Conservation (phyloP, 2,329 filamentous ascomycete species). For the Fusarium concolor region DNA sequence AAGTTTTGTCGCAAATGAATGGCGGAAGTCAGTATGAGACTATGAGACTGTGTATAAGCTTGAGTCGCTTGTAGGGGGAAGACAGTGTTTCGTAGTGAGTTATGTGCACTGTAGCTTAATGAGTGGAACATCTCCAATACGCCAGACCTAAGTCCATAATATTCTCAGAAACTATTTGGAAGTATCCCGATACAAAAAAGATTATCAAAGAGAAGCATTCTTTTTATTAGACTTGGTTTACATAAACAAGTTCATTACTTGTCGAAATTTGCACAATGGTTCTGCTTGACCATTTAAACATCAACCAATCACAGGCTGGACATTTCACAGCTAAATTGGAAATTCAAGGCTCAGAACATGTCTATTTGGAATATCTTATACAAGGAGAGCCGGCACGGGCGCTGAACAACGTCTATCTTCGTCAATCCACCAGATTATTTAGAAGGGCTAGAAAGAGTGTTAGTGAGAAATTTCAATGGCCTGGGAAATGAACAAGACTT, state of each 20-base stretch:
- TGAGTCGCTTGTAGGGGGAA: conserved; percentile 18
- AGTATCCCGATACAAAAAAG: not conserved
- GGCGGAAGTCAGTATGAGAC: conserved; percentile 7
- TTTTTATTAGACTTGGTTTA: too few species aligned
- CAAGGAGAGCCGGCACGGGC: conserved; percentile 48
- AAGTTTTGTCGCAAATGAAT: conserved; percentile 5
- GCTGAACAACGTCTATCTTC: conserved; percentile 48
- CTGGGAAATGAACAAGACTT: conserved; percentile 49
- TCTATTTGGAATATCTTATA: conserved; percentile 56
- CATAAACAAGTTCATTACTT: not conserved
- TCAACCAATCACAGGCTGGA: conserved; percentile 41
- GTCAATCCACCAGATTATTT: conserved; percentile 47
- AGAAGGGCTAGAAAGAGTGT: conserved; percentile 54
- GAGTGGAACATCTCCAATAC: not conserved
- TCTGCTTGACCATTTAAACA: not conserved
- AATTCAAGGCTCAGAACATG: conserved; percentile 41
- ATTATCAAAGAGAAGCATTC: not conserved
- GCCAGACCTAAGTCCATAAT: too few species aligned
- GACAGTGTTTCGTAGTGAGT: conserved; percentile 21
- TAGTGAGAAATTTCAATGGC: conserved; percentile 26
- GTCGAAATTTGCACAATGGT: not conserved
- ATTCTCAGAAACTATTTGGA: not conserved
- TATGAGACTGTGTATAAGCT: conserved; percentile 10
- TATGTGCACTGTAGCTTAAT: conserved; percentile 35
- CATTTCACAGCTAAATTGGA: conserved; percentile 44